A percentile compares a stretch with the other conserved stretches of the same genome.
phyloP scores from a whole-genome alignment of 129 eudicot genomes.

The Silybum marianum region DNA sequence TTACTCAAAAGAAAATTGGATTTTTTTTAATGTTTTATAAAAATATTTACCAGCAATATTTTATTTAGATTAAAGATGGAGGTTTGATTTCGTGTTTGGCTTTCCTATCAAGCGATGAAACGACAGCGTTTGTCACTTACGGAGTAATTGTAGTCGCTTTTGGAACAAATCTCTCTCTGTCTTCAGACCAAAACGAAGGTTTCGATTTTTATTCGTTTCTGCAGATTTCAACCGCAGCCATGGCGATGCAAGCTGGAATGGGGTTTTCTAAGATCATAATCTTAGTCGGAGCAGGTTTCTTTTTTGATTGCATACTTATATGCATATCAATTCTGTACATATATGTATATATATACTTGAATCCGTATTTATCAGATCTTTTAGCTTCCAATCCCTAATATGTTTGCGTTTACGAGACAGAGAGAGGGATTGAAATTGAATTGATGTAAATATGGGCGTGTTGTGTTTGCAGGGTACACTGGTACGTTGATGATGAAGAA shows the following conservation, averaged over 20 bases:
- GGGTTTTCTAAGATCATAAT: slow-evolving; percentile 73
- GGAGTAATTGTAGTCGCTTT: neutral
- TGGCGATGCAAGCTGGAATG: slow-evolving; percentile 88
- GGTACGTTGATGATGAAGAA: slow-evolving; percentile 68
- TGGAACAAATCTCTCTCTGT: slow-evolving; percentile 3
- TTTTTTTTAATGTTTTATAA: too few relatives aligned
- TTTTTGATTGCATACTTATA: neutral
- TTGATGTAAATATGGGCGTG: neutral
- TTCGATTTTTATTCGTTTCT: slow-evolving; percentile 27
- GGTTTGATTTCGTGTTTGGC: slow-evolving; percentile 10
- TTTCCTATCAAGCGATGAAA: neutral
- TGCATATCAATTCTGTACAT: neutral
- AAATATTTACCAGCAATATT: neutral
- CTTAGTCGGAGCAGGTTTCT: slow-evolving; percentile 79
- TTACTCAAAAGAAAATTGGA: too few relatives aligned
- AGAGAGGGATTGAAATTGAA: neutral
- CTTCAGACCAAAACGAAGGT: slow-evolving; percentile 5
- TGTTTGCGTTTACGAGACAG: neutral
- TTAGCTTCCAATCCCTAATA: slow-evolving; percentile 14
- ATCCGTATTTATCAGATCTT: neutral
- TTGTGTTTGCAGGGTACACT: slow-evolving; percentile 60
- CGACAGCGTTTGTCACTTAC: slow-evolving; percentile 10
- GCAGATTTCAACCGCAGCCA: slow-evolving; percentile 35
- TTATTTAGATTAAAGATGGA: neutral
- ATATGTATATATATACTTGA: neutral